phyloP scores from a whole-genome alignment of 768 basidiomycete genomes.

The Scleroderma citrinum region DNA sequence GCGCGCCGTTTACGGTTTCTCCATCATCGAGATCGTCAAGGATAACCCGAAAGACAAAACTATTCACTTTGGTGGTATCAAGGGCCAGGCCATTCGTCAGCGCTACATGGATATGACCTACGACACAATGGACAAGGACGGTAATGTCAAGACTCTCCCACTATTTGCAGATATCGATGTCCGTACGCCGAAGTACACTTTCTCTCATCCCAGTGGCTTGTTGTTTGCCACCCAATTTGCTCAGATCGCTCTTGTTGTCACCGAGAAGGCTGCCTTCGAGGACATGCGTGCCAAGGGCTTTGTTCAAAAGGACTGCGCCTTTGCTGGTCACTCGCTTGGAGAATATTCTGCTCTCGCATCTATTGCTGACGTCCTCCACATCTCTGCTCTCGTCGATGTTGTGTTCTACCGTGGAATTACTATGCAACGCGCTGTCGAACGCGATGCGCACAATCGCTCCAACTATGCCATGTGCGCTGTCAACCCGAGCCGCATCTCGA shows the following conservation, averaged over 20 bases:
- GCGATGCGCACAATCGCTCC: conserved; percentile 86
- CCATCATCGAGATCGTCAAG: conserved; percentile 97
- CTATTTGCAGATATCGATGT: conserved; percentile 94
- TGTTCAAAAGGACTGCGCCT: conserved; percentile 86
- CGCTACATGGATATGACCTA: conserved; percentile 99
- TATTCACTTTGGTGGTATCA: conserved; percentile 98
- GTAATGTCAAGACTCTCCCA: conserved; percentile 91
- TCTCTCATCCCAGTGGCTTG: conserved; percentile 91
- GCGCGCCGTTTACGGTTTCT: conserved; percentile 94
- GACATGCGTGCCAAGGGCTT: conserved; percentile 97
- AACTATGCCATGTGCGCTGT: conserved; percentile 99
- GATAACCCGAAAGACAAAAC: conserved; percentile 98
- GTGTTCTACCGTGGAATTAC: conserved; percentile 99
- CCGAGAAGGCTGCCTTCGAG: conserved; percentile 97
- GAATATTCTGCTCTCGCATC: conserved; percentile 98
- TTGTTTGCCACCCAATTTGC: conserved; percentile 98
- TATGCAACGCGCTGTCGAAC: conserved; percentile 98
- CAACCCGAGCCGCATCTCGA: conserved; percentile 92
- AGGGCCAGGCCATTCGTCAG: conserved; percentile 95
- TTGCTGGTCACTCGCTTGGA: conserved; percentile 96
- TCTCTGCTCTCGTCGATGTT: conserved; percentile 93
- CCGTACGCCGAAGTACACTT: conserved; percentile 96
- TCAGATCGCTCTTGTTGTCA: conserved; percentile 96
- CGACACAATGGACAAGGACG: conserved; percentile 94
- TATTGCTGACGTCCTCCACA: conserved; percentile 93